Evolutionary conservation across 2,329 filamentous ascomycete species (phyloP).

Genomic region (Trichothecium roseum): DNA sequence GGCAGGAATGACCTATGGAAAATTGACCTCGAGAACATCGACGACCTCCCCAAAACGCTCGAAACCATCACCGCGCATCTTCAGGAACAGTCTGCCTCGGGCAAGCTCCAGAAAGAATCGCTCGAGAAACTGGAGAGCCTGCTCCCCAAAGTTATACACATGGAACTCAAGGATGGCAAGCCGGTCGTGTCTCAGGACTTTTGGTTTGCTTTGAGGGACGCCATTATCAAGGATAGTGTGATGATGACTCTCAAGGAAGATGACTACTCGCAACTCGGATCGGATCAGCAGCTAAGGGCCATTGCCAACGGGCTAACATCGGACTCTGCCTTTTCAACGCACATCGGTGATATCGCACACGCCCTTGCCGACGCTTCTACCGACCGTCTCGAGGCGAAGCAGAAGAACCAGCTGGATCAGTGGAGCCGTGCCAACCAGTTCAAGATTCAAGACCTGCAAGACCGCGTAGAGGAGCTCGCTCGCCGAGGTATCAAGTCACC

Average conservation of each 20-base stretch:
- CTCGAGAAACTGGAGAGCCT: conserved; percentile 33
- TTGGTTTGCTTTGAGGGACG: conserved; percentile 51
- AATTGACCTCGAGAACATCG: too few relatives aligned
- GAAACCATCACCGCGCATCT: too few relatives aligned
- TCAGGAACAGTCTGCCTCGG: too few relatives aligned
- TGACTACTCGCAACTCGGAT: conserved; percentile 26
- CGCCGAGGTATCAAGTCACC: conserved; percentile 14
- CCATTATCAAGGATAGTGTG: conserved; percentile 36
- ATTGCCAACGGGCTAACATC: conserved; percentile 29
- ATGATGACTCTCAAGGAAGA: conserved; percentile 33
- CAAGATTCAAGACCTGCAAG: conserved; percentile 23
- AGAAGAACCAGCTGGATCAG: conserved; percentile 34
- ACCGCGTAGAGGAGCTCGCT: conserved; percentile 20
- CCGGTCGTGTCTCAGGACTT: conserved; percentile 49
- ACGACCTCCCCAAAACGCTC: too few relatives aligned
- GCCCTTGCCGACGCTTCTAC: neutral
- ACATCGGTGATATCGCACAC: conserved; percentile 16
- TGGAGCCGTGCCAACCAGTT: conserved; percentile 42
- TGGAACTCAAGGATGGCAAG: conserved; percentile 41
- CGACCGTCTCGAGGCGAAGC: conserved; percentile 16
- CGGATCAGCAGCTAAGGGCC: conserved; percentile 36
- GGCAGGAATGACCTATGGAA: too few relatives aligned
- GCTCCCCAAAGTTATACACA: conserved; percentile 47
- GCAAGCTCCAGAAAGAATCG: conserved; percentile 23
- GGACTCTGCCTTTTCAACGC: conserved; percentile 17